Evolutionary conservation across 2,329 filamentous ascomycete genomes (phyloP), one percentile per base, ranked within the genome.

Genomic region (Cercospora berteroae): DNA sequence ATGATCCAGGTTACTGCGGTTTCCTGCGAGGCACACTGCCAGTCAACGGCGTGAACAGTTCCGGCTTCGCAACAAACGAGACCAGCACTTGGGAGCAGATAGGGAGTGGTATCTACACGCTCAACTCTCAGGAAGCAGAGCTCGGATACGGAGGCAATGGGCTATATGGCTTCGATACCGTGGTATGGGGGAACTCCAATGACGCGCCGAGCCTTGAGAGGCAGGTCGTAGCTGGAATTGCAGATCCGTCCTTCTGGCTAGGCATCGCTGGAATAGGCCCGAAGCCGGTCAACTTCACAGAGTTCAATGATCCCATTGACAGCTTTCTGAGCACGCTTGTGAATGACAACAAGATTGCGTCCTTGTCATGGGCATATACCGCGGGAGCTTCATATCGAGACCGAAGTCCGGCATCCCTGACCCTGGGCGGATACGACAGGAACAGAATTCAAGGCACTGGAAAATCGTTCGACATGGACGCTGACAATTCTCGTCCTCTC

Each of bases 311-410:
- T 36, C 75, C 77, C 0, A 69, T 76, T 16, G 55, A 62, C 69
- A 77, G 74, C 55, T 73, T 79, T 23, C 64, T 81, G 67, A 65
- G 59, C 23, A 74, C 68, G 58, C 85, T 90, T 44, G 84, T 87
- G 73, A 77, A 82, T 3, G 81, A 83, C 64, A 85, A 85, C n/a
- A 80, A 79, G 65, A 89, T 92, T 60, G 88, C 89, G 1, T 92
- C 90, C 75, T 83, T 90, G 69, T 90, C 88, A 57, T 93, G 90
- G 75, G 89, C 89, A 64, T 93, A 88, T 76, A 92, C 90, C 4
- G 89, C 90, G 48, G 90, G 90, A 16, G 88, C 89, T 23, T 84
- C 85, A 69, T 92, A 92, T 74, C 84, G 88, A n/a, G 31, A 56
- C 2, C 39, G 13, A 31, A 36, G 27, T 59, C 58, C 50, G 9